Conservation (phyloP, 768 basidiomycete genomes). For the Amanita muscaria region DNA sequence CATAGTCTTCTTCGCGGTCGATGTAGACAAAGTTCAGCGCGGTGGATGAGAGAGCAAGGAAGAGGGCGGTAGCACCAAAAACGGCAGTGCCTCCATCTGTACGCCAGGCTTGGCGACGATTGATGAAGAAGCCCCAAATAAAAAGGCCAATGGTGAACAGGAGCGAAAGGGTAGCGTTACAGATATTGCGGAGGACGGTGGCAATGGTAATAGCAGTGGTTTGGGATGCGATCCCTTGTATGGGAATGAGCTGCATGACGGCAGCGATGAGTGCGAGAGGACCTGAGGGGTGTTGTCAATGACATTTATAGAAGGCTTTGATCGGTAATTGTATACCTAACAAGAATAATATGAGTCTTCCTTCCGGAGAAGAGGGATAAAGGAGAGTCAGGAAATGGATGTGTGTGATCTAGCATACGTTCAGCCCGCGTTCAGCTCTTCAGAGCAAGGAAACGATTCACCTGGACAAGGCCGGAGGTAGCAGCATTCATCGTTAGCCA, state of each 20-base stretch:
- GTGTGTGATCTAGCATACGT: conserved; percentile 68
- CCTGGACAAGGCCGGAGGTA: conserved; percentile 80
- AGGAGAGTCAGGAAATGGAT: conserved; percentile 95
- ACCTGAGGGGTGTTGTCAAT: conserved; percentile 27
- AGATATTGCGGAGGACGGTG: conserved; percentile 80
- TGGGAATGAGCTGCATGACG: conserved; percentile 73
- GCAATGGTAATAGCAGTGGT: conserved; percentile 42
- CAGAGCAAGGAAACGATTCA: conserved; percentile 23
- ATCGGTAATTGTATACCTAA: conserved; percentile 47
- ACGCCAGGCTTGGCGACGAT: conserved; percentile 88
- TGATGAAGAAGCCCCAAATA: conserved; percentile 90
- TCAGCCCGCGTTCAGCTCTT: background rate
- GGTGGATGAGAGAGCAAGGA: conserved; percentile 76
- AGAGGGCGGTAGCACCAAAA: conserved; percentile 79
- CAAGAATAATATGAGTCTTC: conserved; percentile 73
- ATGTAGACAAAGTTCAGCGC: conserved; percentile 86
- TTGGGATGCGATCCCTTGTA: conserved; percentile 28
- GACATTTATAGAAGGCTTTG: background rate
- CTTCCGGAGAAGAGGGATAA: conserved; percentile 87
- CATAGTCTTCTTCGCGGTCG: conserved; percentile 69
- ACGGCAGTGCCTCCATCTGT: conserved; percentile 94
- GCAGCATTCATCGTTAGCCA: conserved; percentile 89
- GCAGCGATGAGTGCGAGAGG: conserved; percentile 84
- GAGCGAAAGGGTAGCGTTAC: conserved; percentile 93
- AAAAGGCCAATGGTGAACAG: conserved; percentile 85